Conservation (phyloP, 768 basidiomycete species). For the Xerocomus potaroensis region DNA sequence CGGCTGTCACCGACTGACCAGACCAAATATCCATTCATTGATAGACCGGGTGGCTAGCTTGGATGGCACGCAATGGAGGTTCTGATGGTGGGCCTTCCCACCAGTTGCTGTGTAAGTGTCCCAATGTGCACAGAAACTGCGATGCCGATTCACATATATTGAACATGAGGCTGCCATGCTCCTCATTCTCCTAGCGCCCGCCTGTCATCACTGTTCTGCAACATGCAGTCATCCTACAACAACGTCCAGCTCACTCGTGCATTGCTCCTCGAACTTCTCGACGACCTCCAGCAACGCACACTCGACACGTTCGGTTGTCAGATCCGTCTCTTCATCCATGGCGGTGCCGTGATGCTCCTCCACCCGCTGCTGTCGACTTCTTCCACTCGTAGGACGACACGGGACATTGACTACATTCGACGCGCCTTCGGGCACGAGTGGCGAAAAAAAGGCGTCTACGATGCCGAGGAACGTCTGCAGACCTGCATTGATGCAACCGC, state of each 20-base stretch:
- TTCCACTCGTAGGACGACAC: constrained; percentile 47
- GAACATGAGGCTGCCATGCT: constrained; percentile 1
- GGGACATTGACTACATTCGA: constrained; percentile 66
- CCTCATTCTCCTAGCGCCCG: background rate
- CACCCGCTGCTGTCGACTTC: constrained; percentile 42
- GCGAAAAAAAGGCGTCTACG: constrained; percentile 40
- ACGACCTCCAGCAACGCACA: constrained; percentile 48
- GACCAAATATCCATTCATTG: too few species aligned
- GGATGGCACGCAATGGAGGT: background rate
- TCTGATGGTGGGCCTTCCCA: background rate
- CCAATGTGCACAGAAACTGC: background rate
- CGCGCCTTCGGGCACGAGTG: constrained; percentile 59
- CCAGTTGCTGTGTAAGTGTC: constrained; percentile 4
- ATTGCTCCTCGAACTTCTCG: constrained; percentile 44
- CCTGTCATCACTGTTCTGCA: background rate
- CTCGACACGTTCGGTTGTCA: constrained; percentile 43
- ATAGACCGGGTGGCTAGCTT: background rate
- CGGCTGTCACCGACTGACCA: background rate
- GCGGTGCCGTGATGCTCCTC: constrained; percentile 71
- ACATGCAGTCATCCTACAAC: constrained; percentile 33
- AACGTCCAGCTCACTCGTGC: constrained; percentile 29
- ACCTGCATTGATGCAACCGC: constrained; percentile 57
- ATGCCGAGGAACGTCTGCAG: constrained; percentile 53
- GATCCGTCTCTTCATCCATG: constrained; percentile 63
- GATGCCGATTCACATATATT: constrained; percentile 1